Evolutionary conservation across 2,329 filamentous ascomycete species (phyloP).

Genomic region (Xylariaceae sp.): DNA sequence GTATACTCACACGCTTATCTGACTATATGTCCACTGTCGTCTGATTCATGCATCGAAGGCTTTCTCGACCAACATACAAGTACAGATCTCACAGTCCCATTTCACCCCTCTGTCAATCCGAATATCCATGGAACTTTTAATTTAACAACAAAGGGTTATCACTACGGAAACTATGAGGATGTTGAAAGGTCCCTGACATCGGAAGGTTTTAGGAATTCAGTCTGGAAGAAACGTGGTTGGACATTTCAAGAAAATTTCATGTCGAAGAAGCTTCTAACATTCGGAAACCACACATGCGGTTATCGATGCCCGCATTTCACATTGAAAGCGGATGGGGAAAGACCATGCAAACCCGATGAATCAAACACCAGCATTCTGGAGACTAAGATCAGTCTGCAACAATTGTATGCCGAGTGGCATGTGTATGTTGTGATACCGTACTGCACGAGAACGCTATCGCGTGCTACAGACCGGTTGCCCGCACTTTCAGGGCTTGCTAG

Average conservation of each 20-base stretch:
- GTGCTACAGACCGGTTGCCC: not conserved
- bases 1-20: slow-evolving; percentile 3
- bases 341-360: not conserved
- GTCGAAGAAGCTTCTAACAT: not conserved
- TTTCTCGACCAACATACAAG: not conserved
- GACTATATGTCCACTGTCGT: not conserved
- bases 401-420: not conserved
- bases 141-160: not conserved
- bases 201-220: not conserved
- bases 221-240: not conserved
- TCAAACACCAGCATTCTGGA: not conserved
- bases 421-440: not conserved
- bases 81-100: not conserved
- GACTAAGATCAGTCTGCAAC: not conserved
- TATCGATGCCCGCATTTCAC: not conserved
- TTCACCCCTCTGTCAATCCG: not conserved
- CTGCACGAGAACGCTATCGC: not conserved
- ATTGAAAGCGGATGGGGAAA: not conserved
- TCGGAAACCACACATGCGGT: not conserved
- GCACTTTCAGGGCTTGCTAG: not conserved
- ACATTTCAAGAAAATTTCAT: not conserved
- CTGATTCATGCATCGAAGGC: slow-evolving; percentile 1
- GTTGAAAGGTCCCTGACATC: not conserved
- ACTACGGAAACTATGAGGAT: not conserved
- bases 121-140: not conserved